phyloP scores from a whole-genome alignment of 2,329 filamentous ascomycete genomes.

The Whalleya microplaca region DNA sequence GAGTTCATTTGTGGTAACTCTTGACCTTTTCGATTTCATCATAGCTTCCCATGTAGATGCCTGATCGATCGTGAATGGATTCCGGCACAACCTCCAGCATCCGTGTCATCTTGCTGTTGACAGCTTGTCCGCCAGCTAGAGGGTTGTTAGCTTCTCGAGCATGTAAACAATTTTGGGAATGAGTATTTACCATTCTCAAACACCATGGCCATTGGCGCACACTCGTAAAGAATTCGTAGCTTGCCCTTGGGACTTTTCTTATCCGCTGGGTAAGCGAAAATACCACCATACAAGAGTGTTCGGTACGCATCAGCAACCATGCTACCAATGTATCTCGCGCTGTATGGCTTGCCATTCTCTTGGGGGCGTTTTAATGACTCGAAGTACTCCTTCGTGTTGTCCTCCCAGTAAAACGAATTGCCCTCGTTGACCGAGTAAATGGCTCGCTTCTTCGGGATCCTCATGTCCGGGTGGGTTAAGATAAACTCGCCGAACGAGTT shows the following conservation, averaged over 20 bases:
- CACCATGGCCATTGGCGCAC: conserved; percentile 97
- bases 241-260: conserved; percentile 99
- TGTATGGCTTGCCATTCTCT: conserved; percentile 83
- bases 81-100: conserved; percentile 90
- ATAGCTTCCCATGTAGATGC: conserved; percentile 94
- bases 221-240: conserved; percentile 95
- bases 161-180: background rate
- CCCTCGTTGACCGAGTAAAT: conserved; percentile 99
- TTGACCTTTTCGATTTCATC: conserved; percentile 98
- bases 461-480: conserved; percentile 94
- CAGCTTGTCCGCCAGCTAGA: conserved; percentile 84
- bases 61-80: conserved; percentile 91
- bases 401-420: conserved; percentile 95
- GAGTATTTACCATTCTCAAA: conserved; percentile 87
- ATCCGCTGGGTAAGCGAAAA: conserved; percentile 97
- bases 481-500: conserved; percentile 98
- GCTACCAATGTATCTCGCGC: conserved; percentile 90
- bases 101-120: conserved; percentile 87
- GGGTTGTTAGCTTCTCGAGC: conserved; percentile 34
- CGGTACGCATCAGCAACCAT: conserved; percentile 99
- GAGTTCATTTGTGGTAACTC: conserved; percentile 66
- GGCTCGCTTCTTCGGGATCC: conserved; percentile 73
- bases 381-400: conserved; percentile 85
- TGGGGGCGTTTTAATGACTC: conserved; percentile 82
- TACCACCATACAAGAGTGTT: conserved; percentile 90